Conservation (phyloP, 2,329 filamentous ascomycete genomes). For the Colletotrichum spinosum region DNA sequence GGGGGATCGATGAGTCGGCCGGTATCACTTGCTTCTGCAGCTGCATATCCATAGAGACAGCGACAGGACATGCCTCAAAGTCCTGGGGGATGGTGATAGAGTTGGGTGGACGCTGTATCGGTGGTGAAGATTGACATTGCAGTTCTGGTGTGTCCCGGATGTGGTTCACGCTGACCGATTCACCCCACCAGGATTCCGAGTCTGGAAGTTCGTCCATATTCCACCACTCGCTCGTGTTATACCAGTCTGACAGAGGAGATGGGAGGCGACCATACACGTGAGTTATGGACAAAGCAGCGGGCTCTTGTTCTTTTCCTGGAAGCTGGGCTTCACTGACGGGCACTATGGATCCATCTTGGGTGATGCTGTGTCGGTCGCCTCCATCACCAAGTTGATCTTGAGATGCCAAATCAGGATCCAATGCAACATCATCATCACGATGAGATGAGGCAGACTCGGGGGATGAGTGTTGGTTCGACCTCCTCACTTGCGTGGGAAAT, state of each 20-base stretch:
- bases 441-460: not conserved
- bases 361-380: too few relatives aligned
- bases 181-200: slow-evolving; percentile 11
- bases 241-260: slow-evolving; percentile 13
- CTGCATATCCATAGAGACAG: too few relatives aligned
- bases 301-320: not conserved
- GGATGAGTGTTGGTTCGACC: not conserved
- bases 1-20: not conserved
- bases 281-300: not conserved
- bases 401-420: too few relatives aligned
- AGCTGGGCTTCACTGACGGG: not conserved
- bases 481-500: not conserved
- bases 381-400: too few relatives aligned
- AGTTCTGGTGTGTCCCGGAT: slow-evolving; percentile 3
- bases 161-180: slow-evolving; percentile 5
- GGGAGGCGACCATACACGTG: not conserved
- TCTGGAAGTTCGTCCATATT: slow-evolving; percentile 14
- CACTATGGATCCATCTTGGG: too few relatives aligned
- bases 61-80: too few relatives aligned
- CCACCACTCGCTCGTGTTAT: slow-evolving; percentile 21
- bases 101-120: too few relatives aligned
- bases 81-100: too few relatives aligned
- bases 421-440: too few relatives aligned
- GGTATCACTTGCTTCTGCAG: too few relatives aligned
- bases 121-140: too few relatives aligned